These are phyloP conservation scores for Reticulascus tulasneorum DNA, from an alignment of 2,329 filamentous ascomycete species.

Conservation along the genomic window DNA sequence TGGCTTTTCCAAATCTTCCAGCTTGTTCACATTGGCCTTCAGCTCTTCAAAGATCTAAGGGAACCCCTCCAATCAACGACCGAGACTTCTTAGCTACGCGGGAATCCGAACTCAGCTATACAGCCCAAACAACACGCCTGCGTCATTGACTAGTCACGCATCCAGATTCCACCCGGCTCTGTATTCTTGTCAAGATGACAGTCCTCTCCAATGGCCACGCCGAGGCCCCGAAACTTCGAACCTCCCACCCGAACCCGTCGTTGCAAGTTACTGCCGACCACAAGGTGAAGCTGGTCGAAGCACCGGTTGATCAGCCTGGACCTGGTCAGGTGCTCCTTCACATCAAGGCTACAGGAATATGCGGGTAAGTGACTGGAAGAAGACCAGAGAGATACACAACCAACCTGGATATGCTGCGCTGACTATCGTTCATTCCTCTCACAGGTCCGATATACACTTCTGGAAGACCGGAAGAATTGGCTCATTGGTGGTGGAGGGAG, in stretches of 20 bases:
- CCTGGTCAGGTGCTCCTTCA: conserved; percentile 56
- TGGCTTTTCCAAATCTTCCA: too few relatives aligned
- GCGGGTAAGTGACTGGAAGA: conserved; percentile 40
- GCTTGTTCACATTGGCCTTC: too few relatives aligned
- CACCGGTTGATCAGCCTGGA: conserved; percentile 51
- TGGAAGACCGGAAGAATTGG: conserved; percentile 65
- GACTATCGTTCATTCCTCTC: not conserved
- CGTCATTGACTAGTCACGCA: too few relatives aligned
- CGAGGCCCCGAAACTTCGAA: conserved; percentile 15
- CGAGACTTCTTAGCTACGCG: not conserved
- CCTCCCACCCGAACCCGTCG: conserved; percentile 45
- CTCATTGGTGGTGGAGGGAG: conserved; percentile 55
- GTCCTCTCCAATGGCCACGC: too few relatives aligned
- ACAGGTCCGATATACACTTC: conserved; percentile 63
- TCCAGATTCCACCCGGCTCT: too few relatives aligned
- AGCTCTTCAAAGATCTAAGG: not conserved
- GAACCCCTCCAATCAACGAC: not conserved
- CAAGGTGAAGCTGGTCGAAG: conserved; percentile 51
- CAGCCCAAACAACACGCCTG: too few relatives aligned
- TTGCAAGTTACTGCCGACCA: conserved; percentile 59
- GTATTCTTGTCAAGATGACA: too few relatives aligned
- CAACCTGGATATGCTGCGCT: conserved; percentile 1
- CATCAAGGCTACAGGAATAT: conserved; percentile 60
- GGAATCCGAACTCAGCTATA: conserved; percentile 3
- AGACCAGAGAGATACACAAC: too few relatives aligned